Conservation (phyloP, 345 rosid species). For the Citrus sp. region DNA sequence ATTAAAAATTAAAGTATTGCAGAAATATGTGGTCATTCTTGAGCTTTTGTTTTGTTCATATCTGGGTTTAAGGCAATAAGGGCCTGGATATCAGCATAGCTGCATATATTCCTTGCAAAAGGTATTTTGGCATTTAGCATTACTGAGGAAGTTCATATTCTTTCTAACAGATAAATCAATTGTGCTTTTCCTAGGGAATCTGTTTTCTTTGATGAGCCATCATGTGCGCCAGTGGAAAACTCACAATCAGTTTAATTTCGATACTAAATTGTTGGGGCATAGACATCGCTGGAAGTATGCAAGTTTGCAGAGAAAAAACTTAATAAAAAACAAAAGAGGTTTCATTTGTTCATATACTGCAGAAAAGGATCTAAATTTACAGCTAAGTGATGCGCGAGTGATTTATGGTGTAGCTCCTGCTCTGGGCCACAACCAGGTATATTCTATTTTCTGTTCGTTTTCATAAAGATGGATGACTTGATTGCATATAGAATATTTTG, state of each 20-base stretch:
- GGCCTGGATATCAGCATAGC: neutral
- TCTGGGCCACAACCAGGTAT: conserved; percentile 87
- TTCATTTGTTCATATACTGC: conserved; percentile 32
- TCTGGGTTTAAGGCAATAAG: neutral
- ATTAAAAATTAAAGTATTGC: neutral
- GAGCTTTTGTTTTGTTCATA: neutral
- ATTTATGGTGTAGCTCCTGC: conserved; percentile 79
- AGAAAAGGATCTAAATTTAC: conserved; percentile 30
- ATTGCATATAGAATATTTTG: neutral
- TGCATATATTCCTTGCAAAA: neutral
- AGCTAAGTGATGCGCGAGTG: conserved; percentile 49
- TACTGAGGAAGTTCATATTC: neutral
- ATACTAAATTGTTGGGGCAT: neutral
- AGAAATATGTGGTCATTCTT: neutral
- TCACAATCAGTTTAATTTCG: conserved; percentile 8
- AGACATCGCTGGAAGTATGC: conserved; percentile 10
- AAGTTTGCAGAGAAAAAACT: conserved; percentile 9
- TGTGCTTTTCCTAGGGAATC: conserved; percentile 11
- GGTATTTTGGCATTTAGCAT: neutral
- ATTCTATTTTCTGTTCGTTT: neutral
- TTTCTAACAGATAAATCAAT: neutral
- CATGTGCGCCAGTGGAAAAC: conserved; percentile 19
- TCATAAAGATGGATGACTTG: neutral
- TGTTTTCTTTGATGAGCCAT: conserved; percentile 15
- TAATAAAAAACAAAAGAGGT: conserved; percentile 13